Conservation (phyloP, 257 asterid genomes). For the Solanum phureja region DNA sequence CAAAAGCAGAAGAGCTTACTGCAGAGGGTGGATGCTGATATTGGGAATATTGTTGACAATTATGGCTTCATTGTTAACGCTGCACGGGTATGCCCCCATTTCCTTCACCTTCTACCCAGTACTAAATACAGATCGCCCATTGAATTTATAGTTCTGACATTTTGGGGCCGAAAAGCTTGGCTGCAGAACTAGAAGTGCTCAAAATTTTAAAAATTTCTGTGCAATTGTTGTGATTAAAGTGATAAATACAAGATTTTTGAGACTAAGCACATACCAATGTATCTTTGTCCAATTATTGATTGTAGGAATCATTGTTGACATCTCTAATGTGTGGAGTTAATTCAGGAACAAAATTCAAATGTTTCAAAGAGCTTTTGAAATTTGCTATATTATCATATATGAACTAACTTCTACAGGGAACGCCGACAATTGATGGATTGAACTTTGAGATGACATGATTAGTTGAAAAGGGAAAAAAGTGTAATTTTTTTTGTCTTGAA, state of each 20-base stretch:
- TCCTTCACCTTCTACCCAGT: not conserved
- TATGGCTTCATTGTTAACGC: slow-evolving; percentile 66
- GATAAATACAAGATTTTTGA: not conserved
- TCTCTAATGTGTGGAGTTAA: not conserved
- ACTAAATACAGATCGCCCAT: not conserved
- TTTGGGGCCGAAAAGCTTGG: no score
- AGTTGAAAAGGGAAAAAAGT: not conserved
- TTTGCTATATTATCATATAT: not conserved
- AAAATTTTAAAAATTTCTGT: not conserved
- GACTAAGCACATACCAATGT: not conserved
- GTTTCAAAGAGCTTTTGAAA: not conserved
- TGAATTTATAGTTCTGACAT: no score
- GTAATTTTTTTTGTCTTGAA: not conserved
- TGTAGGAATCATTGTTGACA: not conserved
- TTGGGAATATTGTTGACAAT: slow-evolving; percentile 76
- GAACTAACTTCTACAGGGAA: not conserved
- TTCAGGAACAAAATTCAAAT: not conserved
- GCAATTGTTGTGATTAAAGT: not conserved
- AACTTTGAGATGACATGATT: not conserved
- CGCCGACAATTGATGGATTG: not conserved
- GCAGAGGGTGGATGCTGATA: slow-evolving; percentile 77
- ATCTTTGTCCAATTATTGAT: not conserved
- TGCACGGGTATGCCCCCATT: slow-evolving; percentile 42
- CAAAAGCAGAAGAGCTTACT: slow-evolving; percentile 72
- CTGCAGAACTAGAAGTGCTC: not conserved